Conservation (phyloP, 1,284 basidiomycete species). For the Microbotryomycetes sp. region DNA sequence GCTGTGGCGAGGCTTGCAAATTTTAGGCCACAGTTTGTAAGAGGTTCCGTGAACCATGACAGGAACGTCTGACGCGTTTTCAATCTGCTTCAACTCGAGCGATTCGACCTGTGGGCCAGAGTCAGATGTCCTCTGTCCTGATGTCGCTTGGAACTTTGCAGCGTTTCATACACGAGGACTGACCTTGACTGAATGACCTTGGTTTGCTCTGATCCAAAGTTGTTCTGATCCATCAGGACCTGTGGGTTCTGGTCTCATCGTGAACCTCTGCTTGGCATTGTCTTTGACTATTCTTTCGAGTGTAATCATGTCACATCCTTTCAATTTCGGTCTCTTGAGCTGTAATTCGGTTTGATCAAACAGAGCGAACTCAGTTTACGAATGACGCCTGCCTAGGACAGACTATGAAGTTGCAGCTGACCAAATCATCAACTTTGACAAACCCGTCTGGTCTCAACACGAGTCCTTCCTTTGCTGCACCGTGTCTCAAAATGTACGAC, state of each 20-base stretch:
- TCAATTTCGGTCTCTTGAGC: slow-evolving; percentile 54
- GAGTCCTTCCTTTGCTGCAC: slow-evolving; percentile 66
- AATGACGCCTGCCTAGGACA: neutral
- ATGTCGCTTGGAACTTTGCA: no score
- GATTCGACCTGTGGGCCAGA: slow-evolving; percentile 51
- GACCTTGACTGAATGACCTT: slow-evolving; percentile 83
- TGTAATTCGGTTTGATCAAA: slow-evolving; percentile 37
- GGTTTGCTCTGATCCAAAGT: slow-evolving; percentile 87
- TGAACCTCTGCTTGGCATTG: slow-evolving; percentile 72
- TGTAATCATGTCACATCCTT: slow-evolving; percentile 51
- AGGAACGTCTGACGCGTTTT: slow-evolving; percentile 57
- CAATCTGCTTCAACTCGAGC: slow-evolving; percentile 61
- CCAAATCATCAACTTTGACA: slow-evolving; percentile 64
- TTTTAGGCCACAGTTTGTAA: slow-evolving; percentile 59
- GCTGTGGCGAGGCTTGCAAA: slow-evolving; percentile 53
- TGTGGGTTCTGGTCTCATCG: slow-evolving; percentile 52
- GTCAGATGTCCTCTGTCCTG: neutral
- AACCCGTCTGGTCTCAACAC: slow-evolving; percentile 72
- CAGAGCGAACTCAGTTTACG: neutral
- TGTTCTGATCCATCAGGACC: slow-evolving; percentile 41
- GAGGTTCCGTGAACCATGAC: slow-evolving; percentile 75
- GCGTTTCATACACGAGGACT: slow-evolving; percentile 15
- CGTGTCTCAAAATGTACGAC: slow-evolving; percentile 77
- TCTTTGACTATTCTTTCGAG: slow-evolving; percentile 65
- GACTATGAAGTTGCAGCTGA: slow-evolving; percentile 44